A percentile compares a stretch with the other conserved stretches of the same genome.
Conservation (phyloP, 2,329 filamentous ascomycete species). For the Colletotrichum sp. region DNA sequence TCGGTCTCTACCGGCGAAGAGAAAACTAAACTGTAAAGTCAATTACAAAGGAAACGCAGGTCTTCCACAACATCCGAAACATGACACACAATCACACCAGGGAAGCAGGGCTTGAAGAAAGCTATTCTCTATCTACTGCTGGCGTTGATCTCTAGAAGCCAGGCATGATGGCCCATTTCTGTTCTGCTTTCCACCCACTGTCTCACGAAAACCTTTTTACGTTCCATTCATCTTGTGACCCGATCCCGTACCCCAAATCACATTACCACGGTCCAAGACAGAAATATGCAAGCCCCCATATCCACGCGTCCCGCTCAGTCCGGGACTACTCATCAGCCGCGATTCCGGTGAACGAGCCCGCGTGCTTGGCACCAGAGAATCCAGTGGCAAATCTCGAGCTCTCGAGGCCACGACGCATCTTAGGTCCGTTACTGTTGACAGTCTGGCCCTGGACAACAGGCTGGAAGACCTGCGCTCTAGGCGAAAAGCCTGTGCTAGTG, state of each 20-base stretch:
- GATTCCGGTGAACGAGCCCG: constrained; percentile 4
- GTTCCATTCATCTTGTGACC: neutral
- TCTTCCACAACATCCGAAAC: neutral
- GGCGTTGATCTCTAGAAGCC: neutral
- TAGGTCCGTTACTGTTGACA: neutral
- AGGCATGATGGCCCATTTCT: neutral
- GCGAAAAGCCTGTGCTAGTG: neutral
- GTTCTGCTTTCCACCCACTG: neutral
- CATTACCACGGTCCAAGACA: neutral
- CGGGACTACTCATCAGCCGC: neutral
- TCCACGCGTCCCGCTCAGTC: neutral
- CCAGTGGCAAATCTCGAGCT: constrained; percentile 11
- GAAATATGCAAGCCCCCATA: neutral
- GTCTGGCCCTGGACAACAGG: neutral
- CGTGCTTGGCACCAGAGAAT: neutral
- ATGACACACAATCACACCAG: neutral
- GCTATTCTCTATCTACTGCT: neutral
- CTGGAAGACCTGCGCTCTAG: neutral
- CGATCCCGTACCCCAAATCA: neutral
- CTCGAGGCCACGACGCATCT: neutral
- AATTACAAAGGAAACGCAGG: neutral
- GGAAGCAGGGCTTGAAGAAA: neutral
- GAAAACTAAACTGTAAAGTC: neutral
- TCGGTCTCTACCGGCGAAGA: neutral
- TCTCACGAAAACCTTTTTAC: neutral